A percentile compares a stretch with the other conserved stretches of the same genome.
Conservation (phyloP, 805 yeast species). For the Cyberlindnera xishuangbannaensis region DNA sequence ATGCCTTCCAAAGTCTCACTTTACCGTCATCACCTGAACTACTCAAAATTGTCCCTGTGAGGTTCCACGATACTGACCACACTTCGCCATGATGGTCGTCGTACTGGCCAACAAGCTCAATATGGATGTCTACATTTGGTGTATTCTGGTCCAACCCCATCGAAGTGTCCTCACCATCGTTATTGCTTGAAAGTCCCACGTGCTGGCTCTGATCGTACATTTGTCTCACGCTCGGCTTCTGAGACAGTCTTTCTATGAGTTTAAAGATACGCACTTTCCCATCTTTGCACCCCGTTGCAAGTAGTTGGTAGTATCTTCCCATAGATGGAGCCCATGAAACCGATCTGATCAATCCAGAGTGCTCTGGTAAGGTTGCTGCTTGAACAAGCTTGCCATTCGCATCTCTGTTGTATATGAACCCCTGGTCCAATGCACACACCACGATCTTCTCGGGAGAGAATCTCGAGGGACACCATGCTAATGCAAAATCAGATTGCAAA, state of each 20-base stretch:
- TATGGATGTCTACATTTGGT: constrained; percentile 29
- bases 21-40: constrained; percentile 96
- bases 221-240: no score
- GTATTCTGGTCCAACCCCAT: constrained; percentile 22
- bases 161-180: constrained; percentile 14
- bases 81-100: constrained; percentile 83
- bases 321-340: constrained; percentile 96
- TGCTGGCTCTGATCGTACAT: neutral
- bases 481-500: constrained; percentile 76
- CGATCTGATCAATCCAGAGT: constrained; percentile 78
- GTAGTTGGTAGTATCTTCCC: constrained; percentile 81
- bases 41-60: constrained; percentile 87
- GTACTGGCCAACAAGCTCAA: constrained; percentile 60
- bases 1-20: constrained; percentile 86
- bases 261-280: constrained; percentile 86
- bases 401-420: constrained; percentile 62
- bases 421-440: constrained; percentile 83
- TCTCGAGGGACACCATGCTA: constrained; percentile 89
- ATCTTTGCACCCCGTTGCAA: constrained; percentile 96
- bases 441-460: constrained; percentile 76
- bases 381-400: constrained; percentile 45
- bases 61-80: constrained; percentile 95
- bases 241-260: constrained; percentile 40
- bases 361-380: constrained; percentile 72
- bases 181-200: neutral